These are phyloP conservation scores for Suillus paluster DNA, from an alignment of 768 basidiomycete species.

Conservation along the genomic window DNA sequence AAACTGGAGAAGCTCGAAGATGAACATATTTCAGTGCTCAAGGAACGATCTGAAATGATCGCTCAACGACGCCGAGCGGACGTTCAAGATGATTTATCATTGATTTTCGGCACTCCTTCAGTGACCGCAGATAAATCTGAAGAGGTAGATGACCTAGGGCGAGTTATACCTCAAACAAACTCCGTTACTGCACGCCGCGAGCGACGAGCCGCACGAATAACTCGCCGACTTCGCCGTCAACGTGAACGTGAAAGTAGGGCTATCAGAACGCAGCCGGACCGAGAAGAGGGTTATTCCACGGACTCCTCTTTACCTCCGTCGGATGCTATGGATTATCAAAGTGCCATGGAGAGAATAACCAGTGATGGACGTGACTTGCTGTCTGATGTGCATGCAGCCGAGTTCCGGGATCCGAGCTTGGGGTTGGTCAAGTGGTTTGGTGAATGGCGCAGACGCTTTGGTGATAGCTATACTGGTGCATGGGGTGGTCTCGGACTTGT, in stretches of 20 bases:
- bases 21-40: slow-evolving; percentile 71
- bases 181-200: slow-evolving; percentile 51
- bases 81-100: slow-evolving; percentile 77
- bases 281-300: slow-evolving; percentile 87
- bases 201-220: slow-evolving; percentile 60
- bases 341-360: slow-evolving; percentile 60
- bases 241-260: slow-evolving; percentile 34
- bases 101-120: slow-evolving; percentile 63
- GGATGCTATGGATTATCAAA: slow-evolving; percentile 71
- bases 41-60: slow-evolving; percentile 75
- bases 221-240: slow-evolving; percentile 55
- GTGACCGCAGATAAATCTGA: slow-evolving; percentile 38
- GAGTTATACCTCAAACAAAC: slow-evolving; percentile 50
- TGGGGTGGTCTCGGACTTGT: slow-evolving; percentile 90
- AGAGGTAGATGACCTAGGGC: slow-evolving; percentile 67
- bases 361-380: slow-evolving; percentile 61
- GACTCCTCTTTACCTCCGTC: slow-evolving; percentile 72
- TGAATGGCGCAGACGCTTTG: slow-evolving; percentile 76
- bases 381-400: slow-evolving; percentile 81
- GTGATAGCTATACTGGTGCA: slow-evolving; percentile 84
- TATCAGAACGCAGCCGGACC: not conserved
- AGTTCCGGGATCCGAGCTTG: slow-evolving; percentile 79
- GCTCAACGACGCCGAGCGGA: slow-evolving; percentile 70
- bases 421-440: slow-evolving; percentile 70
- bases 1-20: slow-evolving; percentile 77